These are phyloP conservation scores for Cicer yamashitae DNA, from an alignment of 306 rosid species.

Conservation along the genomic window DNA sequence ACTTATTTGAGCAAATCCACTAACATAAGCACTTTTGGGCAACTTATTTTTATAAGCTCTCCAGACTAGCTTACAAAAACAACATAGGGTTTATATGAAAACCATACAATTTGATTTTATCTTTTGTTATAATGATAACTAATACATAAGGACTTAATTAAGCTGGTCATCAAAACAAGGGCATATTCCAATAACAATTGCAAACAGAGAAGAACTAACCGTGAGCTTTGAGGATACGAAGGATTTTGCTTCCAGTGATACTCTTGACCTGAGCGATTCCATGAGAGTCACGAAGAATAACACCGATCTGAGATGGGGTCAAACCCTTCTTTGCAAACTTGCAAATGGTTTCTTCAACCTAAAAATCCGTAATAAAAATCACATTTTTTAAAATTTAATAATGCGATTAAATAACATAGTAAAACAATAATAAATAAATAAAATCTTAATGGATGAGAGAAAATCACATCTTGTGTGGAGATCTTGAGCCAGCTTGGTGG, in stretches of 20 bases:
- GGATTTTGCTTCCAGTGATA: conserved; percentile 82
- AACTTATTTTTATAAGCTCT: too few relatives aligned
- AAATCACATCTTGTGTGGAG: conserved; percentile 73
- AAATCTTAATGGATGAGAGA: not conserved
- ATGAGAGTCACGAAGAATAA: conserved; percentile 88
- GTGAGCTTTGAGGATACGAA: conserved; percentile 89
- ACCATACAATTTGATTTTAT: too few relatives aligned
- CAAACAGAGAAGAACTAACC: conserved; percentile 48
- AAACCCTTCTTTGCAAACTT: conserved; percentile 92
- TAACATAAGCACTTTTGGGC: too few relatives aligned
- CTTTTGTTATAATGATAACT: too few relatives aligned
- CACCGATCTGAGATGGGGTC: conserved; percentile 96
- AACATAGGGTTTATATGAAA: too few relatives aligned
- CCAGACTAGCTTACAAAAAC: too few relatives aligned
- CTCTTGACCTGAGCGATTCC: conserved; percentile 92
- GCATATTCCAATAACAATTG: not conserved
- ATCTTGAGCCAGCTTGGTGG: conserved; percentile 88
- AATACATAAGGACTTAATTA: too few relatives aligned
- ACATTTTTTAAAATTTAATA: not conserved
- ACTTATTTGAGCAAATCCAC: too few relatives aligned
- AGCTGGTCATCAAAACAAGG: too few relatives aligned
- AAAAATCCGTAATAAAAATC: not conserved
- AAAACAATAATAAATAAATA: not conserved
- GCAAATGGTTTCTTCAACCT: conserved; percentile 87
- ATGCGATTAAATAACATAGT: not conserved